A percentile compares a stretch with the other conserved stretches of the same genome.
Conservation (phyloP, 2,329 filamentous ascomycete genomes). For the Malbranchea zuffiana region DNA sequence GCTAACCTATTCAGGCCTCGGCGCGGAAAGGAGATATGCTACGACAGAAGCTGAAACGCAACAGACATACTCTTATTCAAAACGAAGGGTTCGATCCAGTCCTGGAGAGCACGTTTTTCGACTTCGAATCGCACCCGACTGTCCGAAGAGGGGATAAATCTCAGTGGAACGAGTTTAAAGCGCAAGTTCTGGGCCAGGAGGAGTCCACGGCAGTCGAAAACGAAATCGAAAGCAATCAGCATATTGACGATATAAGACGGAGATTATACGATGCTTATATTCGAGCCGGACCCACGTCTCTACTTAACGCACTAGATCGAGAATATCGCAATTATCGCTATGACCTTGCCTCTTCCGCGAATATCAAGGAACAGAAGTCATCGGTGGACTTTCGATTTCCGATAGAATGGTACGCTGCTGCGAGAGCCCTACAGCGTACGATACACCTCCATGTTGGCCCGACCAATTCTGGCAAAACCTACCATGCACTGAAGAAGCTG, state of each 20-base stretch:
- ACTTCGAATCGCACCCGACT: slow-evolving; percentile 17
- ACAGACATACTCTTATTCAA: slow-evolving; percentile 10
- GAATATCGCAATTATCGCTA: slow-evolving; percentile 57
- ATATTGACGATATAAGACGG: neutral
- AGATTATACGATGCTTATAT: slow-evolving; percentile 10
- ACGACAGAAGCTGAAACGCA: slow-evolving; percentile 2
- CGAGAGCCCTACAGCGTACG: slow-evolving; percentile 66
- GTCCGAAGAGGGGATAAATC: slow-evolving; percentile 14
- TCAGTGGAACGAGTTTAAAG: slow-evolving; percentile 24
- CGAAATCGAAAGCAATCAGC: neutral
- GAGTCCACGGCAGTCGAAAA: no score
- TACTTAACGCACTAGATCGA: slow-evolving; percentile 52
- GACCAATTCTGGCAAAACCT: slow-evolving; percentile 97
- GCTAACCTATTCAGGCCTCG: neutral
- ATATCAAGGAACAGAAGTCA: slow-evolving; percentile 49
- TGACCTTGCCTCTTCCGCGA: slow-evolving; percentile 45
- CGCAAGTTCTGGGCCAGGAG: no score
- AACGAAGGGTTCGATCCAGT: slow-evolving; percentile 1
- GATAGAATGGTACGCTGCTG: slow-evolving; percentile 82
- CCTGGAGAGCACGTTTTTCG: slow-evolving; percentile 21
- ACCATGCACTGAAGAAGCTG: slow-evolving; percentile 76
- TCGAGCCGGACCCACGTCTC: slow-evolving; percentile 37
- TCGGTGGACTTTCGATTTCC: slow-evolving; percentile 81
- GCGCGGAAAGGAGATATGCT: neutral
- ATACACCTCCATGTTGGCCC: slow-evolving; percentile 91